These are phyloP conservation scores for Monilinia fructigena DNA, from an alignment of 2,329 filamentous ascomycete species.

Conservation along the genomic window DNA sequence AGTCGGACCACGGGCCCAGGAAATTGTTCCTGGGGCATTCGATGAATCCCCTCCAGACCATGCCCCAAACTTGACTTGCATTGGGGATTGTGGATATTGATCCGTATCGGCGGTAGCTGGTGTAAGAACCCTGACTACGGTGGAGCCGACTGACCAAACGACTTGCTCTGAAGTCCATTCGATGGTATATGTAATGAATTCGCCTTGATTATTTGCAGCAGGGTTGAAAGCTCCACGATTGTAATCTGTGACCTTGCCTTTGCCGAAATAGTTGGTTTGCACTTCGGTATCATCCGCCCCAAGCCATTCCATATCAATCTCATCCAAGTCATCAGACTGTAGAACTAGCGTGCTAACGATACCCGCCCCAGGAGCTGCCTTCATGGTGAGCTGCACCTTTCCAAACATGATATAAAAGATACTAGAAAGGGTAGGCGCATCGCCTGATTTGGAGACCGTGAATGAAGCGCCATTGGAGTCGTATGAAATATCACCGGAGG, in stretches of 20 bases:
- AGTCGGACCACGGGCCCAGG: slow-evolving; percentile 84
- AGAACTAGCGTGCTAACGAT: slow-evolving; percentile 93
- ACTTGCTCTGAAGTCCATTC: slow-evolving; percentile 88
- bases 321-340: slow-evolving; percentile 87
- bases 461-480: slow-evolving; percentile 75
- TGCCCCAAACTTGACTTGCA: slow-evolving; percentile 87
- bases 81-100: slow-evolving; percentile 93
- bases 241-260: slow-evolving; percentile 81
- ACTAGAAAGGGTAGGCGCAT: slow-evolving; percentile 81
- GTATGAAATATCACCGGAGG: slow-evolving; percentile 71
- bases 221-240: slow-evolving; percentile 82
- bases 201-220: slow-evolving; percentile 63
- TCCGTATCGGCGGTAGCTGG: slow-evolving; percentile 63
- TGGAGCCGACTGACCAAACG: slow-evolving; percentile 81
- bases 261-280: slow-evolving; percentile 98
- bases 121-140: slow-evolving; percentile 72
- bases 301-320: slow-evolving; percentile 97
- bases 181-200: slow-evolving; percentile 82
- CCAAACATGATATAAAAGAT: slow-evolving; percentile 99
- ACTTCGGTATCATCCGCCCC: slow-evolving; percentile 73
- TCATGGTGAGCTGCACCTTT: slow-evolving; percentile 79
- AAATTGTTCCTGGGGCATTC: slow-evolving; percentile 78
- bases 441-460: slow-evolving; percentile 72
- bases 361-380: slow-evolving; percentile 81
- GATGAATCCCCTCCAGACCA: slow-evolving; percentile 85